phyloP scores from a whole-genome alignment of 1,284 basidiomycete genomes.

The Austroboletus novae-zelandiae region DNA sequence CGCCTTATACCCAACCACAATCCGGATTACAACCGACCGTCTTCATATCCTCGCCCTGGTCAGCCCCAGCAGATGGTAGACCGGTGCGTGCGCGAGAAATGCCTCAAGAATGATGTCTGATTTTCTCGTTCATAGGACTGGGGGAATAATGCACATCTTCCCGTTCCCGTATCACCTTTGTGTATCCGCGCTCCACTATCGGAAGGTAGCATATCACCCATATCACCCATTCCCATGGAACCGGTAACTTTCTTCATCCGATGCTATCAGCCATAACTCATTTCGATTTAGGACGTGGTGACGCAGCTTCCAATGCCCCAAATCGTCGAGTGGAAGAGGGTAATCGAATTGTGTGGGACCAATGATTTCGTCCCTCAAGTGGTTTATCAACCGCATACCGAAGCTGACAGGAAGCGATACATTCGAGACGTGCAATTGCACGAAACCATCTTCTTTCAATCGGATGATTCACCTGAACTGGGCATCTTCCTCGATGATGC shows the following conservation, averaged over 20 bases:
- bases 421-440: conserved; percentile 65
- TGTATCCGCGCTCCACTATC: conserved; percentile 5
- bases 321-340: conserved; percentile 26
- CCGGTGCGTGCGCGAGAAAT: conserved; percentile 9
- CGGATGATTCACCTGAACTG: conserved; percentile 46
- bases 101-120: not conserved
- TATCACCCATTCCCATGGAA: conserved; percentile 1
- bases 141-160: conserved; percentile 2
- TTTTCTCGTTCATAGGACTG: conserved; percentile 8
- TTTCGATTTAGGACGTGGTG: conserved; percentile 18
- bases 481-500: conserved; percentile 60
- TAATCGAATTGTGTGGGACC: conserved; percentile 24
- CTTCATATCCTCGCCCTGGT: conserved; percentile 12
- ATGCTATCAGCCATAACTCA: conserved; percentile 6
- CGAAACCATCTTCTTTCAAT: conserved; percentile 59
- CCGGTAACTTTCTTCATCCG: conserved; percentile 10
- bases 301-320: conserved; percentile 26
- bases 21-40: conserved; percentile 1
- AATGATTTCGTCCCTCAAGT: conserved; percentile 59
- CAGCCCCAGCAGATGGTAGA: conserved; percentile 6
- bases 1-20: conserved; percentile 9
- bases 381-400: conserved; percentile 71
- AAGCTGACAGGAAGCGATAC: conserved; percentile 69
- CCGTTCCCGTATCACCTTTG: conserved; percentile 10
- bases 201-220: not conserved